phyloP scores from a whole-genome alignment of 129 eudicot species.

The Smallanthus sonchifolius region DNA sequence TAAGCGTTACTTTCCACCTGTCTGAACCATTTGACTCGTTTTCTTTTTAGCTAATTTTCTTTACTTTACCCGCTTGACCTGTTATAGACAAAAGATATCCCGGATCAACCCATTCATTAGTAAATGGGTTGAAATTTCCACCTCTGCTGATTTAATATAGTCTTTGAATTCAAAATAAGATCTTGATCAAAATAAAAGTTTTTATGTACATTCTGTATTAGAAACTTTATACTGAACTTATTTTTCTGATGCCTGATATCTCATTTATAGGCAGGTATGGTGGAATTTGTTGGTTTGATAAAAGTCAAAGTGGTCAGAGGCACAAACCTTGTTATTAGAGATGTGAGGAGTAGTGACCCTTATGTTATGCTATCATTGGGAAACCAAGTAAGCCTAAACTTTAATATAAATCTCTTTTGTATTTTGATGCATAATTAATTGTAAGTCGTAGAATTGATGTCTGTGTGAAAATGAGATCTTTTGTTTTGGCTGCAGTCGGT shows the following conservation, averaged over 20 bases:
- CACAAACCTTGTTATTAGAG: constrained; percentile 73
- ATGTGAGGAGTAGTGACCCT: constrained; percentile 88
- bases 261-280: constrained; percentile 88
- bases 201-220: not conserved
- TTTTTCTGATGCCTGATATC: constrained; percentile 19
- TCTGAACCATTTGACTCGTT: not conserved
- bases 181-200: not conserved
- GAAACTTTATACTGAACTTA: not conserved
- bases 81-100: not conserved
- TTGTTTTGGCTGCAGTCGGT: constrained; percentile 57
- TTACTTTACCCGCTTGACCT: not conserved
- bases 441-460: not conserved
- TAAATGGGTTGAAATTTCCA: not conserved
- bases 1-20: not conserved
- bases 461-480: not conserved
- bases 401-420: not conserved
- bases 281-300: constrained; percentile 89
- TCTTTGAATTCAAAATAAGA: not conserved
- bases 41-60: not conserved
- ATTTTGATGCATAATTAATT: not conserved
- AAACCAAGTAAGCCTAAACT: constrained; percentile 51
- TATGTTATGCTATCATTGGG: constrained; percentile 83
- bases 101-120: not conserved
- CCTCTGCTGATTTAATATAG: not conserved
- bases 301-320: constrained; percentile 91